phyloP scores from a whole-genome alignment of 2,329 filamentous ascomycete species.

The Calonectria crousiana region DNA sequence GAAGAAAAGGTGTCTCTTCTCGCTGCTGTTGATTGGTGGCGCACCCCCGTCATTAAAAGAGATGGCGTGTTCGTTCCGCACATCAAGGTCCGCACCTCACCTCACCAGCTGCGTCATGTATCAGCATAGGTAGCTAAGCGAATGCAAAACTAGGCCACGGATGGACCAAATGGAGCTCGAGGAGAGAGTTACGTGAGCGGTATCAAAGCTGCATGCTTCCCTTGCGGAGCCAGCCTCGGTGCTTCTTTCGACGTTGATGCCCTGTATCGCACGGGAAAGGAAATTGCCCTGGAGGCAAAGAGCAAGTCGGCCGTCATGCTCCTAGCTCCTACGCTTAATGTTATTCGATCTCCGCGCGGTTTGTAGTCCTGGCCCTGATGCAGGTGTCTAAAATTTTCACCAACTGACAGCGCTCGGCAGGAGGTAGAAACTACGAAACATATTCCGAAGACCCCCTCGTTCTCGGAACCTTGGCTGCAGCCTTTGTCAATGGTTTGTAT shows the following conservation, averaged over 20 bases:
- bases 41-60: slow-evolving; percentile 19
- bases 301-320: slow-evolving; percentile 77
- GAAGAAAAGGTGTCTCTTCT: slow-evolving; percentile 2
- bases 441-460: slow-evolving; percentile 57
- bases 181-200: slow-evolving; percentile 39
- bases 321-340: slow-evolving; percentile 70
- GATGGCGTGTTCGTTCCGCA: slow-evolving; percentile 20
- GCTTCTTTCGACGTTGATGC: slow-evolving; percentile 72
- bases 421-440: slow-evolving; percentile 59
- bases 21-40: slow-evolving; percentile 24
- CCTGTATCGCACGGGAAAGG: slow-evolving; percentile 66
- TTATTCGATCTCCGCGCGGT: slow-evolving; percentile 56
- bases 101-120: not conserved
- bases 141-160: slow-evolving; percentile 14
- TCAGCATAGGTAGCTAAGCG: not conserved
- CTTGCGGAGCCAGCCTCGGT: slow-evolving; percentile 55
- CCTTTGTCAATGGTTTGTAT: slow-evolving; percentile 51
- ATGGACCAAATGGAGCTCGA: slow-evolving; percentile 46
- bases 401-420: not conserved
- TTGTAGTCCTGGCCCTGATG: not conserved
- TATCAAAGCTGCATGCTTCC: slow-evolving; percentile 42
- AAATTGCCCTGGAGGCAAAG: slow-evolving; percentile 64
- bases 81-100: slow-evolving; percentile 18
- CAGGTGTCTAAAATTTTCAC: not conserved
- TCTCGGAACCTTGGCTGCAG: slow-evolving; percentile 55